phyloP scores from a whole-genome alignment of 1,284 basidiomycete genomes.

The Puccinia polysora region DNA sequence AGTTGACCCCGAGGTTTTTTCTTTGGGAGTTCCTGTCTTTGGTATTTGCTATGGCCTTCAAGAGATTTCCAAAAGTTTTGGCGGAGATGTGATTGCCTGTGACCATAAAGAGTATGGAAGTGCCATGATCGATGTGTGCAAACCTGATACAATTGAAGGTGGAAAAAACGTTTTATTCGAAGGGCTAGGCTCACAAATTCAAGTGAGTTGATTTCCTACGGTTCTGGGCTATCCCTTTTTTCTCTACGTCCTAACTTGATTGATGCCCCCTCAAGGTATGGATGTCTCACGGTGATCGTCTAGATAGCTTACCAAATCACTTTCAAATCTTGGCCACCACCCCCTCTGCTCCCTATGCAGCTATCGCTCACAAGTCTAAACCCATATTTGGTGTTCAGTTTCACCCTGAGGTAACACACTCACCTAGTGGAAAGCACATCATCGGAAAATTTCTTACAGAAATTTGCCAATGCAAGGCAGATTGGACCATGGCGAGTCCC shows the following conservation, averaged over 20 bases:
- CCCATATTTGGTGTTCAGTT: slow-evolving; percentile 97
- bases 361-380: slow-evolving; percentile 83
- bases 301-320: slow-evolving; percentile 71
- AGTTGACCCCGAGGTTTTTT: slow-evolving; percentile 91
- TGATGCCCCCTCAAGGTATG: slow-evolving; percentile 67
- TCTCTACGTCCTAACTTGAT: slow-evolving; percentile 8
- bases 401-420: slow-evolving; percentile 98
- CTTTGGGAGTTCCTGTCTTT: slow-evolving; percentile 81
- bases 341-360: slow-evolving; percentile 81
- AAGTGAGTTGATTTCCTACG: slow-evolving; percentile 58
- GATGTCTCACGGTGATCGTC: slow-evolving; percentile 99
- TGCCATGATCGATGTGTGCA: slow-evolving; percentile 71
- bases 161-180: slow-evolving; percentile 75
- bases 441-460: slow-evolving; percentile 80
- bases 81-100: slow-evolving; percentile 80
- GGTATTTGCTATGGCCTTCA: slow-evolving; percentile 98
- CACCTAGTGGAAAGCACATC: slow-evolving; percentile 80
- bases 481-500: slow-evolving; percentile 85
- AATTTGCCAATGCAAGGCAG: slow-evolving; percentile 73
- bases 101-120: slow-evolving; percentile 93
- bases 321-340: slow-evolving; percentile 89
- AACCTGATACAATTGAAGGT: slow-evolving; percentile 59
- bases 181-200: slow-evolving; percentile 73
- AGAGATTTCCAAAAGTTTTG: slow-evolving; percentile 89
- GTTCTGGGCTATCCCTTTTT: slow-evolving; percentile 6